Percentiles rank a stretch among this genome's conserved stretches.
Evolutionary conservation across 129 eudicot species (phyloP).

Genomic region (Solidago caesia): DNA sequence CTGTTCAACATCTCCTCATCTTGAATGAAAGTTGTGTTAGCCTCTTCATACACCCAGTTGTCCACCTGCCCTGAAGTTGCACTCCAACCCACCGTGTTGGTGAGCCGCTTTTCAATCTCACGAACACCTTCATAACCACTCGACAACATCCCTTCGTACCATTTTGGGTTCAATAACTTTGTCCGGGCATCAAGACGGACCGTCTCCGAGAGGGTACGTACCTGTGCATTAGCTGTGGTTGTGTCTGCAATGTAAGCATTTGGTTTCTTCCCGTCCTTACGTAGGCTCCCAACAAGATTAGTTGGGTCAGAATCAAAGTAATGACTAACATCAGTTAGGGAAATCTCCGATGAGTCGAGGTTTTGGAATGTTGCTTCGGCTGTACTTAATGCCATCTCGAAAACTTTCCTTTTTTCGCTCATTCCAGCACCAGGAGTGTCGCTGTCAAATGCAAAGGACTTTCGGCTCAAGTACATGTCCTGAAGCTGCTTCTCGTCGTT

Average conservation of each 20-base stretch:
- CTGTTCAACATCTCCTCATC: constrained; percentile 91
- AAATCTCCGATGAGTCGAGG: constrained; percentile 93
- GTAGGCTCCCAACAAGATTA: constrained; percentile 78
- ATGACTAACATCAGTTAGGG: constrained; percentile 94
- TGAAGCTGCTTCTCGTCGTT: constrained; percentile 98
- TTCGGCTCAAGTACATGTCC: constrained; percentile 96
- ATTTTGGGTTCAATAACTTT: constrained; percentile 90
- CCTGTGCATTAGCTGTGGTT: constrained; percentile 97
- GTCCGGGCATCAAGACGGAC: constrained; percentile 95
- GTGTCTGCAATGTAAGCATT: constrained; percentile 97
- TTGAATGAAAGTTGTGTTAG: constrained; percentile 88
- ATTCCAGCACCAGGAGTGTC: constrained; percentile 97
- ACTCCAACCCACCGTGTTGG: constrained; percentile 99
- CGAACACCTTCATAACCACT: constrained; percentile 98
- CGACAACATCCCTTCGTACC: constrained; percentile 99
- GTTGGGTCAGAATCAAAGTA: constrained; percentile 99
- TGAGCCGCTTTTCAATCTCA: constrained; percentile 92
- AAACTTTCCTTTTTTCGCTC: constrained; percentile 80
- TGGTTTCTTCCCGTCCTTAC: constrained; percentile 98
- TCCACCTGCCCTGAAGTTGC: constrained; percentile 97
- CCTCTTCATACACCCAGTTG: constrained; percentile 98
- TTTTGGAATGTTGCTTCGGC: constrained; percentile 99
- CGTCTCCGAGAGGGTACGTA: constrained; percentile 92
- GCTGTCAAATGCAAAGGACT: constrained; percentile 90
- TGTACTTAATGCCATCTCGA: constrained; percentile 94